Evolutionary conservation across 129 eudicot genomes (phyloP).

Genomic region (Gnaphalium uliginosum): DNA sequence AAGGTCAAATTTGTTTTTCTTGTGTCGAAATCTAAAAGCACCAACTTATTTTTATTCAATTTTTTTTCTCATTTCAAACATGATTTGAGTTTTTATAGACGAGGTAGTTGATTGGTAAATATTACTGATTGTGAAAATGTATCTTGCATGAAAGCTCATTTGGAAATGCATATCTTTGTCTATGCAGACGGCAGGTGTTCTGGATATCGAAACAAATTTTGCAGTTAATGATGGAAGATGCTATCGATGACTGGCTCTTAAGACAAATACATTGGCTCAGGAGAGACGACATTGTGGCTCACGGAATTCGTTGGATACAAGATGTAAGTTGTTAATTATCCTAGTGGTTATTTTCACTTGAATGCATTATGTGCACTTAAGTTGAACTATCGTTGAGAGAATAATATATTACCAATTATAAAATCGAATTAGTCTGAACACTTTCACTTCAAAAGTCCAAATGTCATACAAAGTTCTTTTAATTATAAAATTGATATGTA

Average conservation of each 20-base stretch:
- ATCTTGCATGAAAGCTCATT: neutral
- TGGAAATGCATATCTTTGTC: neutral
- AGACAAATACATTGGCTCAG: constrained; percentile 93
- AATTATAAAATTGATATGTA: neutral
- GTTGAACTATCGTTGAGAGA: neutral
- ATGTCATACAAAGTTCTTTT: neutral
- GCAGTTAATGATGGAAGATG: constrained; percentile 99
- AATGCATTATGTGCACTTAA: neutral
- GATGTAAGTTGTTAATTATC: constrained; percentile 53
- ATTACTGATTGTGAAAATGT: neutral
- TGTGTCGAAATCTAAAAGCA: neutral
- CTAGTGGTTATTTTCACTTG: neutral
- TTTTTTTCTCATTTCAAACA: neutral
- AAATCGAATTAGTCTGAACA: neutral
- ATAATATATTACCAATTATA: neutral
- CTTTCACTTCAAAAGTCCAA: neutral
- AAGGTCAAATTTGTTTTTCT: neutral
- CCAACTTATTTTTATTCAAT: neutral
- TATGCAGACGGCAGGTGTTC: constrained; percentile 84
- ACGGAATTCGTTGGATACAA: constrained; percentile 88
- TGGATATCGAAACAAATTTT: constrained; percentile 99
- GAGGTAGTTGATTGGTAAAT: neutral
- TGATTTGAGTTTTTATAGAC: neutral
- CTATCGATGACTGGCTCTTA: constrained; percentile 97
- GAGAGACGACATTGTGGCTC: constrained; percentile 79